phyloP scores from a whole-genome alignment of 176 grass and related monocot genomes.

The Oryza glaberrima region DNA sequence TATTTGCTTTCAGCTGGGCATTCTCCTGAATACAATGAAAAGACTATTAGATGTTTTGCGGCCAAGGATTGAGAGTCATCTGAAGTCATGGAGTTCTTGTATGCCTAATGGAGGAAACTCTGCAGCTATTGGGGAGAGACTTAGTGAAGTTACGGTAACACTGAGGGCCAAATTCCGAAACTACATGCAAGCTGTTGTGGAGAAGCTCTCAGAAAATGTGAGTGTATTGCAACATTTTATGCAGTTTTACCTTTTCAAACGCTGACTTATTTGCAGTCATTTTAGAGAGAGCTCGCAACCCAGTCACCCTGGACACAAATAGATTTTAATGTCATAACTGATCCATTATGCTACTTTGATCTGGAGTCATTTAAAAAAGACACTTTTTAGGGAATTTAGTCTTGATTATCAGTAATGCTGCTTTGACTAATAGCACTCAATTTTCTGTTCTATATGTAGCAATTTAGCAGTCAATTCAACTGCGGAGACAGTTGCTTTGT shows the following conservation, averaged over 20 bases:
- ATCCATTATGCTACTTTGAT: background rate
- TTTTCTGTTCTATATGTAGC: conserved; percentile 5
- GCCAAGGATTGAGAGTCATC: conserved; percentile 76
- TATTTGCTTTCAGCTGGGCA: conserved; percentile 69
- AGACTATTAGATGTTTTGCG: conserved; percentile 83
- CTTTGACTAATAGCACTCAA: background rate
- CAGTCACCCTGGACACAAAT: conserved; percentile 14
- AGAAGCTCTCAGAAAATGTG: conserved; percentile 95
- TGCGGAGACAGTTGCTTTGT: background rate
- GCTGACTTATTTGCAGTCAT: background rate
- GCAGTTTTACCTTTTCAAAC: background rate
- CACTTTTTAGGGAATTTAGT: conserved; percentile 5
- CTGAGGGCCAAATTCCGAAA: conserved; percentile 96
- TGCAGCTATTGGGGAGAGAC: conserved; percentile 68
- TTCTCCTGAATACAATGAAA: conserved; percentile 99
- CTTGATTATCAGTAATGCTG: conserved; percentile 11
- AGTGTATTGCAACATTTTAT: conserved; percentile 37
- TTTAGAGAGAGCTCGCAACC: background rate
- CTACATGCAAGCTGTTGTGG: conserved; percentile 92
- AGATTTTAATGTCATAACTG: background rate
- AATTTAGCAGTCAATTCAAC: background rate
- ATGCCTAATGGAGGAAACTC: conserved; percentile 74
- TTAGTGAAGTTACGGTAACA: conserved; percentile 85
- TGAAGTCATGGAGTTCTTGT: conserved; percentile 98
- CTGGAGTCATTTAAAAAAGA: background rate